phyloP scores from a whole-genome alignment of 2,329 filamentous ascomycete genomes.

The Amphichorda felina region DNA sequence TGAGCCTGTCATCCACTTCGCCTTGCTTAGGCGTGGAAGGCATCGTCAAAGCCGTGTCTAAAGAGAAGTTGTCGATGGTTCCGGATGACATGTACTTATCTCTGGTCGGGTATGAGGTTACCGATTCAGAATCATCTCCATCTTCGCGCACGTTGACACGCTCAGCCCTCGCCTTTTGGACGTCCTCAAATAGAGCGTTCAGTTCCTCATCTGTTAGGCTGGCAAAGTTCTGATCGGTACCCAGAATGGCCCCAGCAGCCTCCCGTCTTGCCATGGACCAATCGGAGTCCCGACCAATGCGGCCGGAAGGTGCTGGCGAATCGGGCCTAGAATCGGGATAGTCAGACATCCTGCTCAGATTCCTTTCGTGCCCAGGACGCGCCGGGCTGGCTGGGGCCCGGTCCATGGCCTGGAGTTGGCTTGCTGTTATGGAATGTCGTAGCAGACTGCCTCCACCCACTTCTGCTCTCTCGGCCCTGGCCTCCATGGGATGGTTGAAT shows the following conservation, averaged over 20 bases:
- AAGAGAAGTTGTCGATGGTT: constrained; percentile 88
- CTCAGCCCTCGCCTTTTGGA: constrained; percentile 75
- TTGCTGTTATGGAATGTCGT: constrained; percentile 65
- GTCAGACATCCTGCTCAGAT: constrained; percentile 72
- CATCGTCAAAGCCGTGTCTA: constrained; percentile 89
- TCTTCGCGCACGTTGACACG: constrained; percentile 62
- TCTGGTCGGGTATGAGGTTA: constrained; percentile 73
- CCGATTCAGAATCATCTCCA: constrained; percentile 83
- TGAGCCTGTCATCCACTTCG: constrained; percentile 65
- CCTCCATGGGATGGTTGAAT: constrained; percentile 96
- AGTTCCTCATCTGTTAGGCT: constrained; percentile 88
- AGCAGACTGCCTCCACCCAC: constrained; percentile 66
- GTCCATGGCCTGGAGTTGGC: constrained; percentile 47
- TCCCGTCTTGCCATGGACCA: constrained; percentile 91
- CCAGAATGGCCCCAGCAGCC: constrained; percentile 82
- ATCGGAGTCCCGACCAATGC: constrained; percentile 69
- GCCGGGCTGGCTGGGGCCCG: constrained; percentile 46
- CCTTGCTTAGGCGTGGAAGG: constrained; percentile 78
- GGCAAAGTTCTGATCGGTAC: constrained; percentile 82
- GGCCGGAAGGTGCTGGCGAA: constrained; percentile 59
- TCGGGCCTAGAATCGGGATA: constrained; percentile 66
- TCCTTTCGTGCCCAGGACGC: constrained; percentile 62
- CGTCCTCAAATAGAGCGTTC: constrained; percentile 85
- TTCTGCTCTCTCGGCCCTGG: constrained; percentile 81
- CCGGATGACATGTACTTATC: constrained; percentile 96